Percentiles rank a stretch among this genome's conserved stretches.
Evolutionary conservation across 495 filamentous ascomycete genomes (phyloP).

Genomic region (Gamarada debralockiae): DNA sequence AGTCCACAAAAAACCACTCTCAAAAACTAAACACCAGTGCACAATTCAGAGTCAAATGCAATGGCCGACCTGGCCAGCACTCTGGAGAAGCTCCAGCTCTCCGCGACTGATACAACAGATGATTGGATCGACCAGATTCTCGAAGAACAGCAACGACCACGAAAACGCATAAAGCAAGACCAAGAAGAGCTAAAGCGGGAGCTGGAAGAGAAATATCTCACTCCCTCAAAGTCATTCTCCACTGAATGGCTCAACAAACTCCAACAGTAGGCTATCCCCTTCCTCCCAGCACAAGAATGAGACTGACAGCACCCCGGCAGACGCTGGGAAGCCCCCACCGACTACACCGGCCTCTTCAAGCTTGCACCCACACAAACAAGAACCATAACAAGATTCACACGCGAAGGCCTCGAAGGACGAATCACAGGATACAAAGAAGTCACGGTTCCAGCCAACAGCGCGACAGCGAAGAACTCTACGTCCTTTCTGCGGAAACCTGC

Average conservation of each 20-base stretch:
- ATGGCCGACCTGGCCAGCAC: conserved; percentile 29
- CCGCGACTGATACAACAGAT: conserved; percentile 12
- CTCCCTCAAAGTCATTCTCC: conserved; percentile 73
- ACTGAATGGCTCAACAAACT: conserved; percentile 80
- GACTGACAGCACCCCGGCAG: conserved; percentile 27
- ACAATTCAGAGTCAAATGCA: background rate
- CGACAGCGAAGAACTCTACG: conserved; percentile 95
- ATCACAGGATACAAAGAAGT: conserved; percentile 95
- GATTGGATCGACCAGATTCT: conserved; percentile 56
- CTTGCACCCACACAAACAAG: conserved; percentile 88
- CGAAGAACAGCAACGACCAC: conserved; percentile 43
- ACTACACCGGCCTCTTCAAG: conserved; percentile 76
- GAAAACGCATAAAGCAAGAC: conserved; percentile 53
- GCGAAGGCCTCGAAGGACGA: conserved; percentile 88
- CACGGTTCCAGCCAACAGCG: conserved; percentile 83
- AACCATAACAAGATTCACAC: conserved; percentile 85
- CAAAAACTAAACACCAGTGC: background rate
- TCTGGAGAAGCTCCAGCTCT: conserved; percentile 23
- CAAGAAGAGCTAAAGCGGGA: conserved; percentile 57
- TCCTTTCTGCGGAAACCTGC: conserved; percentile 86
- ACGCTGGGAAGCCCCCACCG: conserved; percentile 76
- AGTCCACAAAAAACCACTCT: too few species aligned
- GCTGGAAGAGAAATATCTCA: conserved; percentile 73
- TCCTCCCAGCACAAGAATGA: background rate
- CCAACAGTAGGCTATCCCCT: conserved; percentile 56